These are phyloP conservation scores for Sambucus nigra DNA, from an alignment of 129 eudicot genomes.

Conservation along the genomic window DNA sequence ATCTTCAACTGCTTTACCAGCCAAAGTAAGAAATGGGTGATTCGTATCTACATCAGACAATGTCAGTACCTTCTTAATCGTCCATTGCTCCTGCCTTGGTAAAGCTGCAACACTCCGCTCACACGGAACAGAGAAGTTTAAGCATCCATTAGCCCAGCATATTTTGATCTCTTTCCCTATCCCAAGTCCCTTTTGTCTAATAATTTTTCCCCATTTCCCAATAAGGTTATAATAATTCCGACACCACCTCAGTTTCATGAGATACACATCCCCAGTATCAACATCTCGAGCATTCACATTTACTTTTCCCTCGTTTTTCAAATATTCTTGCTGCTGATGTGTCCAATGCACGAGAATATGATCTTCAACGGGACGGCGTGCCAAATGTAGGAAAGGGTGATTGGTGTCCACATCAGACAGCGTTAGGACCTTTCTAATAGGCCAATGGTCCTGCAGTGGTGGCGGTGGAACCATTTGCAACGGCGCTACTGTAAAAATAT, in stretches of 20 bases:
- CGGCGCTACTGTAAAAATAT: conserved; percentile 38
- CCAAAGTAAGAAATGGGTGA: conserved; percentile 80
- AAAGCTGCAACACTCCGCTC: conserved; percentile 31
- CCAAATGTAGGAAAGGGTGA: conserved; percentile 74
- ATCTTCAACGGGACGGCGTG: conserved; percentile 70
- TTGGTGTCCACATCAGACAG: conserved; percentile 69
- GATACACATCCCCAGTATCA: conserved; percentile 63
- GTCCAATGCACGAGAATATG: conserved; percentile 72
- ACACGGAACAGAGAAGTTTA: conserved; percentile 63
- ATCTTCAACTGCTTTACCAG: conserved; percentile 78
- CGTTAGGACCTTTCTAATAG: conserved; percentile 69
- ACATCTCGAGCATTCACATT: conserved; percentile 60
- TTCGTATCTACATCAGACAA: conserved; percentile 78
- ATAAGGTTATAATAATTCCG: conserved; percentile 68
- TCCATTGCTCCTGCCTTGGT: conserved; percentile 59
- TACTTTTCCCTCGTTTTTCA: conserved; percentile 69
- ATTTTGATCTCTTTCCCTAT: conserved; percentile 74
- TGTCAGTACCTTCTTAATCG: conserved; percentile 66
- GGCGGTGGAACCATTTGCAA: conserved; percentile 44
- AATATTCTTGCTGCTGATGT: conserved; percentile 46
- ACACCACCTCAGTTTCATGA: conserved; percentile 78
- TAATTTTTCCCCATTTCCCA: conserved; percentile 78
- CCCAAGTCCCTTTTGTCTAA: conserved; percentile 66
- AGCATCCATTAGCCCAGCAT: conserved; percentile 68
- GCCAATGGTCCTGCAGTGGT: conserved; percentile 56